Percentiles rank a stretch among this genome's conserved stretches.
Conservation (phyloP, 148 eudicot genomes). For the Mesembryanthemum crystallinum region DNA sequence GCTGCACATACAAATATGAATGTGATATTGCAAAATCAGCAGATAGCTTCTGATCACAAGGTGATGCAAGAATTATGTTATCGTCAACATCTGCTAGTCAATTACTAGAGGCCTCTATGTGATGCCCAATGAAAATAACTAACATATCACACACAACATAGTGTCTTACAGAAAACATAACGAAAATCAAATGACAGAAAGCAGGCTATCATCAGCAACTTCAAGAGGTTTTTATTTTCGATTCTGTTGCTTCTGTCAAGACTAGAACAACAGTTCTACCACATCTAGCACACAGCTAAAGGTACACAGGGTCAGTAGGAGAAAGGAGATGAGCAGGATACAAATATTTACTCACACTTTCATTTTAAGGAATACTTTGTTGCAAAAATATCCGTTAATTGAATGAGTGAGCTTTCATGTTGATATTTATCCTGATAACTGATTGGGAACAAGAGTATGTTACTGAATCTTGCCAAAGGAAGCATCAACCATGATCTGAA, state of each 20-base stretch:
- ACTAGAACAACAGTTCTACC: background rate
- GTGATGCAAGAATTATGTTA: background rate
- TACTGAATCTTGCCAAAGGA: background rate
- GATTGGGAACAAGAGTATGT: background rate
- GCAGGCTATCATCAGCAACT: background rate
- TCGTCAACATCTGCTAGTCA: background rate
- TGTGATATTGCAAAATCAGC: background rate
- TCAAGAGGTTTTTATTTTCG: background rate
- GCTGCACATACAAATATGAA: conserved; percentile 35
- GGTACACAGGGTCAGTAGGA: background rate
- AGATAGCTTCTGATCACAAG: background rate
- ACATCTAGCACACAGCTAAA: background rate
- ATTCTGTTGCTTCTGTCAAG: no score
- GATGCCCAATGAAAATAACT: background rate
- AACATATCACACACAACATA: background rate
- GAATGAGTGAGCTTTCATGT: background rate
- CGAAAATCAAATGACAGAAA: background rate
- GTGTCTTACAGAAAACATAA: background rate
- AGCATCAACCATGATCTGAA: background rate
- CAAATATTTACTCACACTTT: background rate
- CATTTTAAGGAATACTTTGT: no score
- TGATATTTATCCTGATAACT: background rate
- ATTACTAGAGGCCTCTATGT: background rate
- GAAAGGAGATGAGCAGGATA: background rate
- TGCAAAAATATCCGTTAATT: background rate